Percentiles rank a stretch among this genome's conserved stretches.
Conservation (phyloP, 2,329 filamentous ascomycete species). For the Erysiphe pulchra region DNA sequence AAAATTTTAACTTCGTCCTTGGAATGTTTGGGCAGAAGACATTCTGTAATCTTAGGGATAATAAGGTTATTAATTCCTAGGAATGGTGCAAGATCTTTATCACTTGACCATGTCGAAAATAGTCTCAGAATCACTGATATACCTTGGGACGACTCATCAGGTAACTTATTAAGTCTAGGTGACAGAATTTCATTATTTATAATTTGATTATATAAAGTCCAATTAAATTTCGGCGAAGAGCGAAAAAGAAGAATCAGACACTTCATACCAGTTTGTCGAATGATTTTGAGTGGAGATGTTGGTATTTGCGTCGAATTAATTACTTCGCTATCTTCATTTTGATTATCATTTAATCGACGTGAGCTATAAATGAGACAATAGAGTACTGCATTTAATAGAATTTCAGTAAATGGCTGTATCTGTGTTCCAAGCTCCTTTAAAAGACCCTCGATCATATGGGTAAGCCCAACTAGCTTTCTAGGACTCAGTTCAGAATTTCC, state of each 20-base stretch:
- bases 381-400: slow-evolving; percentile 50
- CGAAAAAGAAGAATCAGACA: slow-evolving; percentile 59
- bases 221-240: slow-evolving; percentile 43
- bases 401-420: slow-evolving; percentile 38
- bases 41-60: slow-evolving; percentile 44
- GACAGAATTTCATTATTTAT: slow-evolving; percentile 54
- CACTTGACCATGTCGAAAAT: slow-evolving; percentile 55
- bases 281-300: slow-evolving; percentile 34
- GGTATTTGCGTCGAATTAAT: slow-evolving; percentile 13
- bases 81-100: slow-evolving; percentile 39
- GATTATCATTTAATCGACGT: slow-evolving; percentile 23
- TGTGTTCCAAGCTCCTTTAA: slow-evolving; percentile 60
- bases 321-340: slow-evolving; percentile 14
- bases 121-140: slow-evolving; percentile 62
- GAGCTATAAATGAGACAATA: slow-evolving; percentile 57
- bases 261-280: slow-evolving; percentile 52
- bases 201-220: slow-evolving; percentile 41
- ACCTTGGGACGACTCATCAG: slow-evolving; percentile 68
- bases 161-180: slow-evolving; percentile 52
- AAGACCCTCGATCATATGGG: slow-evolving; percentile 77
- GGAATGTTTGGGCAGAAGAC: slow-evolving; percentile 43
- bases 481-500: slow-evolving; percentile 31
- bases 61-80: slow-evolving; percentile 33
- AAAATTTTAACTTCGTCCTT: slow-evolving; percentile 75
- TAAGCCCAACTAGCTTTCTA: slow-evolving; percentile 68